Percentiles rank a stretch among this genome's conserved stretches.
These are phyloP conservation scores for Lactarius pseudohatsudake DNA, from an alignment of 768 basidiomycete genomes.

Conservation along the genomic window DNA sequence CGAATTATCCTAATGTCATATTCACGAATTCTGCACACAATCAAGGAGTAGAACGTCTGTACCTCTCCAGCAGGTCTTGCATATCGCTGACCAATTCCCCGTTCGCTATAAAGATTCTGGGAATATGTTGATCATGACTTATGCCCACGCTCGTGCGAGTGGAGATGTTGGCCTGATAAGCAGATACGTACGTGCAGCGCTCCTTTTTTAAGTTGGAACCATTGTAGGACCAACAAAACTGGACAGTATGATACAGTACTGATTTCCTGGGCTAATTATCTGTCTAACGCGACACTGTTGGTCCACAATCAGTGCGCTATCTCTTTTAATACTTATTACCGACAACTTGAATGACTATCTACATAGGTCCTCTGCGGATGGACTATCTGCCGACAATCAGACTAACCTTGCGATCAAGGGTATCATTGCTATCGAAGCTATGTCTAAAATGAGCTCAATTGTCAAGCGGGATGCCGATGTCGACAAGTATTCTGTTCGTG, in stretches of 20 bases:
- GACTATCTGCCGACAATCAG: slow-evolving; percentile 45
- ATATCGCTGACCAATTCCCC: background rate
- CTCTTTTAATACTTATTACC: slow-evolving; percentile 41
- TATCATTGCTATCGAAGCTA: slow-evolving; percentile 62
- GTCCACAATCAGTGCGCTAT: slow-evolving; percentile 52
- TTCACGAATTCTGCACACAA: background rate
- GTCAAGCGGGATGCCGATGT: slow-evolving; percentile 30
- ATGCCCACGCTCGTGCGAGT: slow-evolving; percentile 33
- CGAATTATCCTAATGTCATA: too few relatives aligned
- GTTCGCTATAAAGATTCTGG: slow-evolving; percentile 31
- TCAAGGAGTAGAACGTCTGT: slow-evolving; percentile 22
- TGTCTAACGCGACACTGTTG: slow-evolving; percentile 44
- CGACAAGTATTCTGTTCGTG: slow-evolving; percentile 33
- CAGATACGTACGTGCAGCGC: slow-evolving; percentile 24
- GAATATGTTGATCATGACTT: slow-evolving; percentile 40
- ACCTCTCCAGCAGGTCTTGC: background rate
- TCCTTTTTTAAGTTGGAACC: too few relatives aligned
- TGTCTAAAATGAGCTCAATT: slow-evolving; percentile 51
- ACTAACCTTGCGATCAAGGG: slow-evolving; percentile 76
- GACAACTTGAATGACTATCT: background rate
- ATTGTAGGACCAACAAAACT: background rate
- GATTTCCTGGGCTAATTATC: slow-evolving; percentile 36
- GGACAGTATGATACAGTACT: slow-evolving; percentile 10
- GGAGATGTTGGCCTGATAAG: slow-evolving; percentile 33
- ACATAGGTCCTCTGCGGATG: slow-evolving; percentile 11